Conservation (phyloP, 1,284 basidiomycete species). For the Sanghuangporus baumii region DNA sequence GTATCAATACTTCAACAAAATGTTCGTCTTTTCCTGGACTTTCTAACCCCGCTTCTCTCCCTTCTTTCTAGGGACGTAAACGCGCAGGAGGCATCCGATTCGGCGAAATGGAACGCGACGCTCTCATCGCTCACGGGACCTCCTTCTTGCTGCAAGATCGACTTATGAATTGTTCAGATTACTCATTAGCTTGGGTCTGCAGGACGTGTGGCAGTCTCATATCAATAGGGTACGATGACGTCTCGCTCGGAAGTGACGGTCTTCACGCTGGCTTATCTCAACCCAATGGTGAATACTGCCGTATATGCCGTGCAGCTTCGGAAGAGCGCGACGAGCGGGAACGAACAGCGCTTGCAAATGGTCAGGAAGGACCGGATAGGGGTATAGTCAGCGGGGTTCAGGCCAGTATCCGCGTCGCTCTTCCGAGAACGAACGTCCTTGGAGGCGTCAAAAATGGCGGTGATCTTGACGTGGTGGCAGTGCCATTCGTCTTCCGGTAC, state of each 20-base stretch:
- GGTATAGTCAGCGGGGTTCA: constrained; percentile 29
- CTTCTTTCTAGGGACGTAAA: constrained; percentile 77
- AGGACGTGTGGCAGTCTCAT: constrained; percentile 93
- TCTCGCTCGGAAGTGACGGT: constrained; percentile 48
- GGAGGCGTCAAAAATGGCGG: constrained; percentile 57
- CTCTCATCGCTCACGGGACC: constrained; percentile 96
- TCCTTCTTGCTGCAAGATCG: constrained; percentile 97
- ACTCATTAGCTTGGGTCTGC: constrained; percentile 98
- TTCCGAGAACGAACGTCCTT: constrained; percentile 62
- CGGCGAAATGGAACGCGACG: constrained; percentile 99
- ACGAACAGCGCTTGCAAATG: constrained; percentile 47
- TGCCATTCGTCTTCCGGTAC: constrained; percentile 94
- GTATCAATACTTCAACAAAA: constrained; percentile 34
- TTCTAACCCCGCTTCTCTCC: constrained; percentile 1
- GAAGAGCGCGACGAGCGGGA: constrained; percentile 56
- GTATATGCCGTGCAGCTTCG: constrained; percentile 75
- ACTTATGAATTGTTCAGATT: constrained; percentile 99
- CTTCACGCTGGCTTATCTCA: constrained; percentile 48
- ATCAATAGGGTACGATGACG: constrained; percentile 89
- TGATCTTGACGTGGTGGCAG: constrained; percentile 88
- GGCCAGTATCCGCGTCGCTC: constrained; percentile 54
- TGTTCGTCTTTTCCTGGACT: neutral
- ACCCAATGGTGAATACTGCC: constrained; percentile 84
- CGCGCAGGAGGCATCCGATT: constrained; percentile 98
- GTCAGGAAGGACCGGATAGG: constrained; percentile 15